phyloP scores from a whole-genome alignment of 2,329 filamentous ascomycete genomes.

The Monilinia polystroma region DNA sequence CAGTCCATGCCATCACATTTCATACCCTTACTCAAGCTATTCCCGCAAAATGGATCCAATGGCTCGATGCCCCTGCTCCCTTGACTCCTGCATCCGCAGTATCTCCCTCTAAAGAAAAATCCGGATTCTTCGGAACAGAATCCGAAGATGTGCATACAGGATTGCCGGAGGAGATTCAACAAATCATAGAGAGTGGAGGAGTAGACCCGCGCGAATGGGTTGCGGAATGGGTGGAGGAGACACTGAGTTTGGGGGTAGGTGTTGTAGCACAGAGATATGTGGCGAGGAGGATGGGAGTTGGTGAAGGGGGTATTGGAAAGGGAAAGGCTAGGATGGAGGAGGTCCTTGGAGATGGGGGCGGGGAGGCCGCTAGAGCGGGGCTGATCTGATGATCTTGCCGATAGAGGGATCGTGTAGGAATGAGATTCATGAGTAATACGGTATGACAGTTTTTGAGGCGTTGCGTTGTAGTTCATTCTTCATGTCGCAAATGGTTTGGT shows the following conservation, averaged over 20 bases:
- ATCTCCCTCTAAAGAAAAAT: constrained; percentile 35
- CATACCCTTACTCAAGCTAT: constrained; percentile 78
- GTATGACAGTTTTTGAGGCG: not conserved
- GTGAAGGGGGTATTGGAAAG: constrained; percentile 67
- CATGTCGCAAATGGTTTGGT: not conserved
- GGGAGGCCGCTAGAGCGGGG: constrained; percentile 60
- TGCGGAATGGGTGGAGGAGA: constrained; percentile 94
- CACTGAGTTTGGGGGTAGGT: constrained; percentile 73
- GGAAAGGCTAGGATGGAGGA: constrained; percentile 61
- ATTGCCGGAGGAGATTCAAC: constrained; percentile 81
- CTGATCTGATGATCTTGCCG: constrained; percentile 34
- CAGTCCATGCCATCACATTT: constrained; percentile 88
- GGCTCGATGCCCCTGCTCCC: constrained; percentile 76
- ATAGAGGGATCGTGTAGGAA: not conserved
- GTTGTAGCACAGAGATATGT: constrained; percentile 94
- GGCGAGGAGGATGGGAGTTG: constrained; percentile 91
- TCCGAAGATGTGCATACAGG: constrained; percentile 44
- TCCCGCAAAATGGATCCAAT: constrained; percentile 82
- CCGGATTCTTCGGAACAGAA: constrained; percentile 43
- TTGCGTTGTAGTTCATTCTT: constrained; percentile 12
- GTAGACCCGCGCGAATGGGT: constrained; percentile 97
- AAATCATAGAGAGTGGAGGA: constrained; percentile 71
- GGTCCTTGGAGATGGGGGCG: constrained; percentile 55
- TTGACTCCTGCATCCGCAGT: constrained; percentile 49
- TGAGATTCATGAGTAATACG: not conserved